A percentile compares a stretch with the other conserved stretches of the same genome.
These are phyloP conservation scores for Leishmania tarentolae DNA, from an alignment of 208 protist genomes.

Conservation along the genomic window DNA sequence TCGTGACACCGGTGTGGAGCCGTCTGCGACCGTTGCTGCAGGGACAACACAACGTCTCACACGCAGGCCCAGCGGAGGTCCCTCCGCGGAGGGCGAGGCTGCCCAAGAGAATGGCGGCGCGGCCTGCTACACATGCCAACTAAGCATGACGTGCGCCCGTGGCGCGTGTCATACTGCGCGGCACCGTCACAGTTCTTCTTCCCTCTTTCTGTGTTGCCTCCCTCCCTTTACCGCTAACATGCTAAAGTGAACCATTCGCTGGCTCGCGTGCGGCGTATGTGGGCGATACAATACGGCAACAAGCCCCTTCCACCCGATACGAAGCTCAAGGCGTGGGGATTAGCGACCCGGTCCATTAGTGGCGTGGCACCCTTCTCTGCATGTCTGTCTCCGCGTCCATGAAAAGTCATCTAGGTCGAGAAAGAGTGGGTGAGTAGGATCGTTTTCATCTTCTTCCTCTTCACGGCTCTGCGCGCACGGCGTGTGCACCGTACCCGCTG, in stretches of 20 bases:
- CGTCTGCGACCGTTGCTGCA: slow-evolving; percentile 2
- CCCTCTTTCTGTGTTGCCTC: neutral
- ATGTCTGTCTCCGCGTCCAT: neutral
- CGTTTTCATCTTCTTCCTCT: neutral
- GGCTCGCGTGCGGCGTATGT: neutral
- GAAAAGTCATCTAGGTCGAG: neutral
- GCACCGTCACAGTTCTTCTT: neutral
- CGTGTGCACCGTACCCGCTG: neutral
- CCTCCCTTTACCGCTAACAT: neutral
- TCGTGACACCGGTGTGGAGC: slow-evolving; percentile 15
- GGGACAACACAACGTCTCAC: neutral
- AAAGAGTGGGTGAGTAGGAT: neutral
- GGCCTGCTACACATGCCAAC: neutral
- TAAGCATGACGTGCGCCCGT: neutral
- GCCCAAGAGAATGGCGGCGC: neutral
- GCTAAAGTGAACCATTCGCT: neutral
- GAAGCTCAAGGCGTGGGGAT: neutral
- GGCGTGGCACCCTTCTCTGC: neutral
- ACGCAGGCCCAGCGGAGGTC: neutral
- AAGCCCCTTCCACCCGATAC: neutral
- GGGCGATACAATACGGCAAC: neutral
- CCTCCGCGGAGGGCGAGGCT: neutral
- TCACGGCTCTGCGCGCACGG: neutral
- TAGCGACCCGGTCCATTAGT: neutral
- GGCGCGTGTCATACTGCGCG: neutral